phyloP scores from a whole-genome alignment of 2,329 filamentous ascomycete genomes.

The Cadophora malorum region DNA sequence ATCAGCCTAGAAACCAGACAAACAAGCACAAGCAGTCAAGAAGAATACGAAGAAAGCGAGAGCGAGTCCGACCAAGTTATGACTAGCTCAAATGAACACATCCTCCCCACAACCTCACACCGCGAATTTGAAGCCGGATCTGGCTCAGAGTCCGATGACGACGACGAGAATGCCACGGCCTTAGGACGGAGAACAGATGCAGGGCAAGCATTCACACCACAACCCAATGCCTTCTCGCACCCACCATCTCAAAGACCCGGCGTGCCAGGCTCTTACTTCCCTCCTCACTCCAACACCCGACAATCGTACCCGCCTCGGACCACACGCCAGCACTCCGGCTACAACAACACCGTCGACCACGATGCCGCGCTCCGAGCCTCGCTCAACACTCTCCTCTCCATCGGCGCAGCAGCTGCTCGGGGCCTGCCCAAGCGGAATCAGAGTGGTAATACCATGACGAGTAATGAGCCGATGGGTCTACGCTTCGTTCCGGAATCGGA shows the following conservation, averaged over 20 bases:
- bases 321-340: conserved; percentile 54
- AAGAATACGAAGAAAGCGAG: conserved; percentile 93
- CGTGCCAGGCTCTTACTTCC: conserved; percentile 46
- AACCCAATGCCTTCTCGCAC: conserved; percentile 92
- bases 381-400: conserved; percentile 94
- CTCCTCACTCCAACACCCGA: conserved; percentile 42
- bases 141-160: conserved; percentile 56
- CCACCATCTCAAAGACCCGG: conserved; percentile 61
- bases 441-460: conserved; percentile 36
- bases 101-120: conserved; percentile 42
- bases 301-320: conserved; percentile 43
- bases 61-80: conserved; percentile 79
- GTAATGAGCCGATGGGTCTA: conserved; percentile 55
- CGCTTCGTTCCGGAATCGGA: conserved; percentile 67
- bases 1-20: conserved; percentile 48
- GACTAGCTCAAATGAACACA: conserved; percentile 64
- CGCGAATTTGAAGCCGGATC: conserved; percentile 48
- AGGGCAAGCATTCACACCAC: conserved; percentile 73
- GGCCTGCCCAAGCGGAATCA: conserved; percentile 70
- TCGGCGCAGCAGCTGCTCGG: conserved; percentile 87
- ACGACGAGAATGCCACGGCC: conserved; percentile 83
- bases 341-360: conserved; percentile 82
- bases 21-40: conserved; percentile 76
- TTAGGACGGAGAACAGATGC: conserved; percentile 61
- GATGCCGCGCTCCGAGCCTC: conserved; percentile 92